phyloP scores from a whole-genome alignment of 2,329 filamentous ascomycete genomes.

The Akanthomyces uredinophilus region DNA sequence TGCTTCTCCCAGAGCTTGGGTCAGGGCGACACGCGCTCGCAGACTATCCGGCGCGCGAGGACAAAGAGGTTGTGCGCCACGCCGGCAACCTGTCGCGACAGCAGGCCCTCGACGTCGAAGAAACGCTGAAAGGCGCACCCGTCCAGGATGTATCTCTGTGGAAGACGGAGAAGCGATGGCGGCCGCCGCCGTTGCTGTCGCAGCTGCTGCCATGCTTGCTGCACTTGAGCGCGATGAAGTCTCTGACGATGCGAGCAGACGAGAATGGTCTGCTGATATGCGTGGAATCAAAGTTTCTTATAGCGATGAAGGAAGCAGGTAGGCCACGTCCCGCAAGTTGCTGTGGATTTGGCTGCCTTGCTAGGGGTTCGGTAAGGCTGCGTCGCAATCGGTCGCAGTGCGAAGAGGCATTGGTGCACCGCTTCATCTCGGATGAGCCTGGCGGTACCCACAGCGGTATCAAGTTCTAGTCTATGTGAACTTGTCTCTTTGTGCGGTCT shows the following conservation, averaged over 20 bases:
- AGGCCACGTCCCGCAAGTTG: background rate
- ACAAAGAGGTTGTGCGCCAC: constrained; percentile 11
- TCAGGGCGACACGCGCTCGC: constrained; percentile 13
- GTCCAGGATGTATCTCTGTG: constrained; percentile 13
- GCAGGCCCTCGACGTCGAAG: background rate
- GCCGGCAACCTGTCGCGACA: constrained; percentile 6
- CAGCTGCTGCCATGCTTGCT: background rate
- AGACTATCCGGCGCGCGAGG: constrained; percentile 14
- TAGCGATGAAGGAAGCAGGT: background rate
- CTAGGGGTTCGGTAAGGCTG: constrained; percentile 7
- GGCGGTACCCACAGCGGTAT: background rate
- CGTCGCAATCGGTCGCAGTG: background rate
- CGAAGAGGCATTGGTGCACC: constrained; percentile 10
- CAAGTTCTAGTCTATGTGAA: background rate
- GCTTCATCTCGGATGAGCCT: constrained; percentile 7
- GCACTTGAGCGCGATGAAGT: constrained; percentile 12
- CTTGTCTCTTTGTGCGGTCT: no score
- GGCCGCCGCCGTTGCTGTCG: background rate
- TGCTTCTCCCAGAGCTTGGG: constrained; percentile 8
- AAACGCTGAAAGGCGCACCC: constrained; percentile 12
- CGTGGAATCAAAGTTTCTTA: background rate
- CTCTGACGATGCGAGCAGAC: constrained; percentile 9
- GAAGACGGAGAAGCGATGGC: constrained; percentile 14
- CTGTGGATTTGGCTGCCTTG: constrained; percentile 5
- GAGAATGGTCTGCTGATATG: background rate